Base-by-base conservation (phyloP, 2,329 filamentous ascomycete genomes). In the Eutypella sp. region DNA sequence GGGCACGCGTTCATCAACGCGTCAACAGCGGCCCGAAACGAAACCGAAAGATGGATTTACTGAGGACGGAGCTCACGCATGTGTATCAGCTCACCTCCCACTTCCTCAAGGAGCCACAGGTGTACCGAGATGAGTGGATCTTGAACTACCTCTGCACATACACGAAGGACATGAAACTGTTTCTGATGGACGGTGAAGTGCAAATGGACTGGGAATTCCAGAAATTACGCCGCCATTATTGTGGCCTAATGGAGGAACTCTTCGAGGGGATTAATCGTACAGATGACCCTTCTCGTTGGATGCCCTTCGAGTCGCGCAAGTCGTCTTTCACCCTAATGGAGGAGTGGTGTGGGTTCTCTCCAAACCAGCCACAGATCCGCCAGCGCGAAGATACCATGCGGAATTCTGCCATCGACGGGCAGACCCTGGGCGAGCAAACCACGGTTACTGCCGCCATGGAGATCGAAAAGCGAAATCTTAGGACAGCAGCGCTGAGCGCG, bases 271-370 rank as follows among this genome's bases (percentile, higher is more conserved):
- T 96, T 57, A 93, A 92, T 56, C 80, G 84, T 42, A 89, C 89
- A 0, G 84, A 83, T 50, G 89, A 96, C 49, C 87, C 90, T 2
- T 85, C 89, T 4, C 80, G 89, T 25, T 99, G 93, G 92, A 93
- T 99, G 81, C 91, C 93, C 0, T 99, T 99, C 60, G 93, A 99
- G 64, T 89, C 91, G 11, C 79, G 95, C 34, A 96, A 96, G 63
- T 96, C 93, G 5, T 87, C 92, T 0, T 99, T 99, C 61, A 85
- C 91, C 1, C 71, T 99, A 40, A 97, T 99, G 91, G 93, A 99
- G 67, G 92, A 97, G 54, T 99, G 95, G 95, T 99, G 93, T 63
- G 93, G 93, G 2, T 96, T 95, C 64, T 96, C 91, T 7, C 89
- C 91, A 0, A 96, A 96, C 53, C 89, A 95, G 62, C 75, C 72